Conservation (phyloP, 352 stramenopile genomes). For the Bremia lactucae region DNA sequence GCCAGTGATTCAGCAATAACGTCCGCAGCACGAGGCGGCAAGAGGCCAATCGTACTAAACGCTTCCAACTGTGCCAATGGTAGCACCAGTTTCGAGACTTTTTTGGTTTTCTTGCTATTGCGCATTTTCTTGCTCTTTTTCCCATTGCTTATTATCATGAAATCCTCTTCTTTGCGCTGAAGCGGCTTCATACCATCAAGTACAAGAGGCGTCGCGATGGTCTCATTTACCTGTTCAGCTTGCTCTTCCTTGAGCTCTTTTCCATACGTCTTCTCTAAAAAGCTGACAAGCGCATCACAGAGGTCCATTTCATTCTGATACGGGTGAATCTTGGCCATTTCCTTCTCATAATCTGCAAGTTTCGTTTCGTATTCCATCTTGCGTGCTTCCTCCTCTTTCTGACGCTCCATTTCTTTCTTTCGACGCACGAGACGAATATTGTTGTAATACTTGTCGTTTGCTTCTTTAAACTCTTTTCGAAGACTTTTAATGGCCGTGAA, state of each 20-base stretch:
- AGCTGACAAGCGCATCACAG: constrained; percentile 89
- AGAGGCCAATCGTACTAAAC: constrained; percentile 88
- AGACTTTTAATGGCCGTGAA: constrained; percentile 82
- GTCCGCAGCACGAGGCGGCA: constrained; percentile 80
- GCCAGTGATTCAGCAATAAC: constrained; percentile 82
- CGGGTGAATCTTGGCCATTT: constrained; percentile 92
- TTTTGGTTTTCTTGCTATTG: constrained; percentile 65
- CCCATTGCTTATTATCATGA: constrained; percentile 54
- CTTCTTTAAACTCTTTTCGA: constrained; percentile 83
- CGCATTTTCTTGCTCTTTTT: constrained; percentile 66
- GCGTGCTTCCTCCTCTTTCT: constrained; percentile 71
- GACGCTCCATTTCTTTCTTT: constrained; percentile 75
- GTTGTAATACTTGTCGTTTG: constrained; percentile 92
- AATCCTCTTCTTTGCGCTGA: constrained; percentile 80
- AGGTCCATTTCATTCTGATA: constrained; percentile 95
- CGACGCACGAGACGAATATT: constrained; percentile 81
- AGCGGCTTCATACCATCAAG: constrained; percentile 90
- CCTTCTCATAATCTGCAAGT: constrained; percentile 93
- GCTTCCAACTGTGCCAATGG: constrained; percentile 76
- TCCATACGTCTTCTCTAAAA: constrained; percentile 87
- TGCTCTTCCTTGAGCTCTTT: constrained; percentile 66
- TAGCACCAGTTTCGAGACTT: constrained; percentile 65
- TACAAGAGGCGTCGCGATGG: constrained; percentile 41
- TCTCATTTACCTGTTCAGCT: constrained; percentile 28
- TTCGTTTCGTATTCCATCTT: constrained; percentile 89